phyloP scores from a whole-genome alignment of 176 grass and related monocot genomes.

The Avena insularis region DNA sequence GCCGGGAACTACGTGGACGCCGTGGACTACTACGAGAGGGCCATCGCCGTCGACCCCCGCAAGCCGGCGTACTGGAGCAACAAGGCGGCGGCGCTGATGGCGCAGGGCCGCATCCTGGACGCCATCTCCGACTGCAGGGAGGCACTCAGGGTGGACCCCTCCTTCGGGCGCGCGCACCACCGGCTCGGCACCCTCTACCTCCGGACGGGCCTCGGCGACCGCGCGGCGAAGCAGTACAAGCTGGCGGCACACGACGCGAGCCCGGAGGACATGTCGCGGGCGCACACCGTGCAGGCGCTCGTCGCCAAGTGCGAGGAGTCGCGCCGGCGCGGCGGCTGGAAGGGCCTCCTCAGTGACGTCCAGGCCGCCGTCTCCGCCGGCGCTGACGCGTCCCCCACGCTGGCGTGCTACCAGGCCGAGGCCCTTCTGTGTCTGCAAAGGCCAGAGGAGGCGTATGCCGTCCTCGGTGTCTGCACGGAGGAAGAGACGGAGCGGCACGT shows the following conservation, averaged over 20 bases:
- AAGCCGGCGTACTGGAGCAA: constrained; percentile 24
- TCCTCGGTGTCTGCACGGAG: background rate
- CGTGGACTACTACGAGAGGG: constrained; percentile 27
- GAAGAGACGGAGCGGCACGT: background rate
- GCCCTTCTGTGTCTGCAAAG: background rate
- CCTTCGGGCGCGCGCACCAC: constrained; percentile 14
- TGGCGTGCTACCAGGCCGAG: background rate
- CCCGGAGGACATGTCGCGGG: background rate
- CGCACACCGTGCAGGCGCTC: background rate
- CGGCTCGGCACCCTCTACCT: constrained; percentile 8
- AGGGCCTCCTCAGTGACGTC: background rate
- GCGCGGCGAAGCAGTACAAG: constrained; percentile 10
- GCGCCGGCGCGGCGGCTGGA: background rate
- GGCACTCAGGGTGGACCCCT: constrained; percentile 20
- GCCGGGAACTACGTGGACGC: constrained; percentile 26
- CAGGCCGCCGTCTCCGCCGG: constrained; percentile 5
- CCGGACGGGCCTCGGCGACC: background rate
- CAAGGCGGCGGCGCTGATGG: constrained; percentile 27
- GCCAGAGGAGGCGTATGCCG: background rate
- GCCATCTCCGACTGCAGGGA: constrained; percentile 5
- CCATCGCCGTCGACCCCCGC: constrained; percentile 3
- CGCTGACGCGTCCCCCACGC: background rate
- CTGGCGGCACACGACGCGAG: constrained; percentile 4
- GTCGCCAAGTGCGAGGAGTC: constrained; percentile 4
- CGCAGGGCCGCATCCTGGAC: background rate